Evolutionary conservation across 2,329 filamentous ascomycete species (phyloP), one percentile per base, ranked within the genome.

Genomic region (Hypoxylon sp.): DNA sequence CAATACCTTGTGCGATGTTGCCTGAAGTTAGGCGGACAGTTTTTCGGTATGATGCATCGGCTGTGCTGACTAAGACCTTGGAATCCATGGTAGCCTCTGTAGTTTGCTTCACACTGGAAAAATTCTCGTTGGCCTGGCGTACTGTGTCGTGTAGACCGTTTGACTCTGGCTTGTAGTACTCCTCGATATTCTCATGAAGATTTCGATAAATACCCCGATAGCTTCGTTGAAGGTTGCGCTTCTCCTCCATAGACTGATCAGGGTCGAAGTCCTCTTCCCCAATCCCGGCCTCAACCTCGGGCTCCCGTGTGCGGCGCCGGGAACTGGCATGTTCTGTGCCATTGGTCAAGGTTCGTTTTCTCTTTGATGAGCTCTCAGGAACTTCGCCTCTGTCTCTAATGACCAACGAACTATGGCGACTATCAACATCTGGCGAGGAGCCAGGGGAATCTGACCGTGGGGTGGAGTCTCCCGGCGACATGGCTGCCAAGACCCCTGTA

Each of bases 61-160:
- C 92, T 0, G 93, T 90, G 69, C 87, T 90, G 52, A 97, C 91
- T 2, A 98, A 85, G 25, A 97, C 84, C n/a, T 92, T 89, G 0
- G 95, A 94, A 77, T 99, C 96, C 67, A 97, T 90, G 0, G 92
- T 93, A 0, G 96, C 96, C 78, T 98, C 96, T 1, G 90, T 89
- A 0, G 96, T 97, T 81, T 98, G 94, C 74, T 91, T 93, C 66
- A 97, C 91, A 72, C 89, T 84, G 61, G 84, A 83, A 67, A 91
- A 90, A 13, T 90, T 81, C 36, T 84, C 79, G 72, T 96, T 90
- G 14, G 91, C 90, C 69, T 86, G 85, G 23, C 86, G 79, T 23
- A 98, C 82, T 1, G 89, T 89, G 9, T 91, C 84, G 63, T 87
- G 82, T 14, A 97, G 82, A 1, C 89, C 89, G 23, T 85, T 82